Conservation (phyloP, 2,329 filamentous ascomycete species). For the Botrytis tulipae region DNA sequence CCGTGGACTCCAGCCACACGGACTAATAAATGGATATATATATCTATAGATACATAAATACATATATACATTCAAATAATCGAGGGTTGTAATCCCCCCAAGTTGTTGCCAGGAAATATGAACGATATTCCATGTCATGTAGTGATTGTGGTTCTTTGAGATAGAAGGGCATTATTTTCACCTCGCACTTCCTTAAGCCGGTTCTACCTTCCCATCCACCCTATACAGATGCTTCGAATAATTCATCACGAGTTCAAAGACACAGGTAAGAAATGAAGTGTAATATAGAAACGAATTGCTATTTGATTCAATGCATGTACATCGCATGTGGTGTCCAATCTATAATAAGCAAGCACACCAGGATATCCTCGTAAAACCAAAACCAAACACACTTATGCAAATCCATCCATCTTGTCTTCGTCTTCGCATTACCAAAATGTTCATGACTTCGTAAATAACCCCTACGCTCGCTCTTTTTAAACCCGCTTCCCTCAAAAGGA, state of each 20-base stretch:
- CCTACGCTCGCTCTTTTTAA: neutral
- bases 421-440: neutral
- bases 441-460: conserved; percentile 14
- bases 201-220: neutral
- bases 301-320: neutral
- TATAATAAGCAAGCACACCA: neutral
- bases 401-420: neutral
- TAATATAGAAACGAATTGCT: neutral
- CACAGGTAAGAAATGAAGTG: too few relatives aligned
- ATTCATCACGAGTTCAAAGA: neutral
- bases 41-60: neutral
- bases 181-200: neutral
- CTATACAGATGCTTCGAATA: neutral
- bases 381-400: neutral
- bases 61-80: neutral
- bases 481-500: neutral
- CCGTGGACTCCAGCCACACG: neutral
- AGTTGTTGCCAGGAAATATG: neutral
- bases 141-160: neutral
- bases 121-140: neutral
- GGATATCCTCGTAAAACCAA: conserved; percentile 5
- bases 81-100: neutral
- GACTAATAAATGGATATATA: neutral
- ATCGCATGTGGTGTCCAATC: conserved; percentile 1
- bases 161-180: neutral